Evolutionary conservation across 2,329 filamentous ascomycete species (phyloP).

Genomic region (Xylariaceae sp.): DNA sequence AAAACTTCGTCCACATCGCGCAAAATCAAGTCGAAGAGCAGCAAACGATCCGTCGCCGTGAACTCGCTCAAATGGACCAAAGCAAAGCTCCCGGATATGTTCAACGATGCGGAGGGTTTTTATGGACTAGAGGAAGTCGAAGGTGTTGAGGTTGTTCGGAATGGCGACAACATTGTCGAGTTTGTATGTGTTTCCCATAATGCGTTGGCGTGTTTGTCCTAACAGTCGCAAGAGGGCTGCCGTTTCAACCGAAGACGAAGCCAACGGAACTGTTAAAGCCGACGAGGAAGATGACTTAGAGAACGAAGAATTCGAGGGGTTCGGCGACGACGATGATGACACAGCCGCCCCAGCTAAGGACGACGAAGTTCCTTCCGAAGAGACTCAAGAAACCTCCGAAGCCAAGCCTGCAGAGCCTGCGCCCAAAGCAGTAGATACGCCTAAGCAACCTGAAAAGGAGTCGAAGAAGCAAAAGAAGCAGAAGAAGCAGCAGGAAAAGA

Average conservation of each 20-base stretch:
- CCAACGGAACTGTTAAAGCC: conserved; percentile 11
- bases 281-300: conserved; percentile 17
- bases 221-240: conserved; percentile 23
- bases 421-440: conserved; percentile 21
- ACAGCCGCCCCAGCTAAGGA: conserved; percentile 23
- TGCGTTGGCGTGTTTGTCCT: conserved; percentile 1
- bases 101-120: conserved; percentile 90
- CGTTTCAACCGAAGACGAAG: conserved; percentile 12
- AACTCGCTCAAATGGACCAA: conserved; percentile 52
- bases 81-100: conserved; percentile 65
- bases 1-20: conserved; percentile 15
- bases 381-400: conserved; percentile 9
- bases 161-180: conserved; percentile 50
- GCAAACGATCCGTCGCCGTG: conserved; percentile 40
- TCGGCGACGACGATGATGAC: conserved; percentile 58
- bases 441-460: conserved; percentile 23
- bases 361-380: conserved; percentile 22
- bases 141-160: conserved; percentile 75
- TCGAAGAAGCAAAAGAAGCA: conserved; percentile 18
- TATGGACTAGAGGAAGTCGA: conserved; percentile 88
- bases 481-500: conserved; percentile 14
- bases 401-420: conserved; percentile 20
- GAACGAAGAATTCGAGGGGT: conserved; percentile 56
- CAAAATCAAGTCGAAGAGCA: conserved; percentile 28
- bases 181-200: conserved; percentile 42